Evolutionary conservation across 768 basidiomycete species (phyloP).

Genomic region (Rhodotorula kratochvilovae): DNA sequence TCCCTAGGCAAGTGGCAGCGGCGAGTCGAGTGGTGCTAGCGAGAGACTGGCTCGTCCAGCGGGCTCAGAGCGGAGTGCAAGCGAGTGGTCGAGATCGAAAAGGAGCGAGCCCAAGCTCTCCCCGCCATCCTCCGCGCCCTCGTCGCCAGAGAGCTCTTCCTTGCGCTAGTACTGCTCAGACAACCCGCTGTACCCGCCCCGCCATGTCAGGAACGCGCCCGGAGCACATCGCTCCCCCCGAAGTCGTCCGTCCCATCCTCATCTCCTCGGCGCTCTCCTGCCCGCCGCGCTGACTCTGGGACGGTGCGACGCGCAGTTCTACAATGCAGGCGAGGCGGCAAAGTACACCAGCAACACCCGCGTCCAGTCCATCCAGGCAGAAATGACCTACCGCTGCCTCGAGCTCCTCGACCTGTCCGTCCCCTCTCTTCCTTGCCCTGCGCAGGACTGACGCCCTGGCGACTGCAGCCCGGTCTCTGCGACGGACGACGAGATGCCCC

Average conservation of each 20-base stretch:
- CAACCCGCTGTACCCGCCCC: background rate
- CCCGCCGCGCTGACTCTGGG: background rate
- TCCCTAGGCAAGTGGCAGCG: background rate
- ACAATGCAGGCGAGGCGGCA: conserved; percentile 88
- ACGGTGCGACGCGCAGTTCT: conserved; percentile 61
- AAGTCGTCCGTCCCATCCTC: conserved; percentile 62
- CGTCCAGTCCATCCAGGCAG: conserved; percentile 90
- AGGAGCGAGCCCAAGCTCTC: too few relatives aligned
- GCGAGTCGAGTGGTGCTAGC: background rate
- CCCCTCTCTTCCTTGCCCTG: too few relatives aligned
- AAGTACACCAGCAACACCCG: conserved; percentile 99
- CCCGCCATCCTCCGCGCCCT: background rate
- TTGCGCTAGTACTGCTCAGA: too few relatives aligned
- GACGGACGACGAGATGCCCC: conserved; percentile 49
- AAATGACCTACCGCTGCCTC: conserved; percentile 93
- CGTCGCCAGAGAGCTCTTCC: too few relatives aligned
- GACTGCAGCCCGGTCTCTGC: too few relatives aligned
- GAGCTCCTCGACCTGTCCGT: conserved; percentile 75
- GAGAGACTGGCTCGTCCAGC: background rate
- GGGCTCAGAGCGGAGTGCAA: too few relatives aligned
- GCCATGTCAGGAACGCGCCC: conserved; percentile 53
- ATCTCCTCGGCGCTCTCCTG: background rate
- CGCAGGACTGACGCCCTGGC: too few relatives aligned
- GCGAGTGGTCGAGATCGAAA: too few relatives aligned
- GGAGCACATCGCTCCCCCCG: conserved; percentile 80